Conservation (phyloP, 768 basidiomycete genomes). For the Psilocybe azurescens region DNA sequence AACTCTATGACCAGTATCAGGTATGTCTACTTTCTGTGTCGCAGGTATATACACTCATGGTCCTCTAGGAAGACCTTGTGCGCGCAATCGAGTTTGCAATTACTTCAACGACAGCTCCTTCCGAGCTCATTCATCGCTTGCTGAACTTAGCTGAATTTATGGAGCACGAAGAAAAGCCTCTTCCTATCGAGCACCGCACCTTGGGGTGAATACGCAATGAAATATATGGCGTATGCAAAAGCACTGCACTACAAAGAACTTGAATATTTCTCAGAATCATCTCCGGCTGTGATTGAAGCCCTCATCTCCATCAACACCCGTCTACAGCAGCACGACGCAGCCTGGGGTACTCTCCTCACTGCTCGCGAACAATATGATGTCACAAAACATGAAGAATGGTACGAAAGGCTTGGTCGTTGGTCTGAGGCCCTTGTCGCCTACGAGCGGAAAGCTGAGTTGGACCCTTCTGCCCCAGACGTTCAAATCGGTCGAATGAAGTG, state of each 20-base stretch:
- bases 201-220: slow-evolving; percentile 95
- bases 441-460: slow-evolving; percentile 76
- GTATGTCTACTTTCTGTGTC: slow-evolving; percentile 42
- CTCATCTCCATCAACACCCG: slow-evolving; percentile 96
- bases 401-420: slow-evolving; percentile 95
- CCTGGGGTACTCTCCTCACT: slow-evolving; percentile 93
- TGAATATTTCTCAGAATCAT: slow-evolving; percentile 93
- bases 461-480: slow-evolving; percentile 77
- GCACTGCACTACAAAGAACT: slow-evolving; percentile 98
- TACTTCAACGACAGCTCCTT: slow-evolving; percentile 74
- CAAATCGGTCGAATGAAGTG: slow-evolving; percentile 95
- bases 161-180: slow-evolving; percentile 97
- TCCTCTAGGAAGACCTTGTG: slow-evolving; percentile 87
- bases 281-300: slow-evolving; percentile 89
- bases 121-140: slow-evolving; percentile 89
- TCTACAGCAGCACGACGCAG: slow-evolving; percentile 96
- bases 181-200: slow-evolving; percentile 92
- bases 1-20: slow-evolving; percentile 96
- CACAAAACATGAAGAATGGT: slow-evolving; percentile 97
- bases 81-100: slow-evolving; percentile 88
- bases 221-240: slow-evolving; percentile 95
- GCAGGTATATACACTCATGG: slow-evolving; percentile 12
- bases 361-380: slow-evolving; percentile 91
- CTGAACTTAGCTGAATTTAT: slow-evolving; percentile 97
- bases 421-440: slow-evolving; percentile 90